Percentiles rank a stretch among this genome's conserved stretches.
phyloP scores from a whole-genome alignment of 2,329 filamentous ascomycete species.

The Fusarium longipes region DNA sequence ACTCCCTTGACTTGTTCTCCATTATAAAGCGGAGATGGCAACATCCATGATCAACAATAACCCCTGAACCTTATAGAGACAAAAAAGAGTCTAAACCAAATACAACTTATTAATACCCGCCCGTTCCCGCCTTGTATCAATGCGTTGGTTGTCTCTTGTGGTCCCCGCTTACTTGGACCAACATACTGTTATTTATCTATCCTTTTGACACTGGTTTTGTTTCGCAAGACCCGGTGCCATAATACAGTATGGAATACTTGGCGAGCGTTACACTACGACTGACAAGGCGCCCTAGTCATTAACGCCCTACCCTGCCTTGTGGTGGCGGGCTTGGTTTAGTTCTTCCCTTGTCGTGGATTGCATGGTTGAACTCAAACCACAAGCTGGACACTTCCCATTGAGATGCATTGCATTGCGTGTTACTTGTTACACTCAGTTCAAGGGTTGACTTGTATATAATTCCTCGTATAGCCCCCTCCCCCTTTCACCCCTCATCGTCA shows the following conservation, averaged over 20 bases:
- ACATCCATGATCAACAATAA: neutral
- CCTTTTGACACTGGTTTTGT: conserved; percentile 1
- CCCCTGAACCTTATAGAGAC: neutral
- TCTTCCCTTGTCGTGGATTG: neutral
- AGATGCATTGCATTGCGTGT: neutral
- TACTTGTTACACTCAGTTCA: neutral
- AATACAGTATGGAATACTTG: neutral
- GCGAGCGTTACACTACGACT: conserved; percentile 8
- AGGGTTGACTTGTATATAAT: neutral
- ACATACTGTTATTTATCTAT: neutral
- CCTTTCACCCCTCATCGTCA: conserved; percentile 10
- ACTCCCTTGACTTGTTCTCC: neutral
- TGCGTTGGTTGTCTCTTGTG: neutral
- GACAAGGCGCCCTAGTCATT: neutral
- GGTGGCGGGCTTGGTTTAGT: too few species aligned
- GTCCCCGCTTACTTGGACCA: conserved; percentile 1
- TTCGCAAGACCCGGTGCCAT: neutral
- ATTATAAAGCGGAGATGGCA: neutral
- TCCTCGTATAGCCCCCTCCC: neutral
- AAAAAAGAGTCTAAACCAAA: neutral
- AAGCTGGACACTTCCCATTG: neutral
- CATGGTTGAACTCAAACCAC: neutral
- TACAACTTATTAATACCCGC: neutral
- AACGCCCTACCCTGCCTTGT: neutral
- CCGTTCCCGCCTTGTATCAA: neutral